phyloP scores from a whole-genome alignment of 2,329 filamentous ascomycete genomes.

The Arthrobotrys sinensis region DNA sequence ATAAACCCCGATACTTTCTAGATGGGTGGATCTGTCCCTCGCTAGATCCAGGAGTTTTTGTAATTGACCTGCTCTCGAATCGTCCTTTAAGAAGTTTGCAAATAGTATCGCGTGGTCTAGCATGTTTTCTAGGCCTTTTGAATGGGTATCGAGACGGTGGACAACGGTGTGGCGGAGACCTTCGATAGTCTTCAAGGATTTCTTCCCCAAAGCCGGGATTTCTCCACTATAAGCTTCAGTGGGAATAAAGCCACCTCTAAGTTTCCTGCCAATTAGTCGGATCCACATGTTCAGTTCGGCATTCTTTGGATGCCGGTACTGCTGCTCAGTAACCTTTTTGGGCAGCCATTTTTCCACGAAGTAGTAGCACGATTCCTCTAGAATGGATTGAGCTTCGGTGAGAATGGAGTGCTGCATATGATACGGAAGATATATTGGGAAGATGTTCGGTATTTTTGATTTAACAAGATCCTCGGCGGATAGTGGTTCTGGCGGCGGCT shows the following conservation, averaged over 20 bases:
- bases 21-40: not conserved
- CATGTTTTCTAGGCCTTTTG: constrained; percentile 16
- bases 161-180: constrained; percentile 33
- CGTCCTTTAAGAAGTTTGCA: constrained; percentile 23
- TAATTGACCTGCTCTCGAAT: not conserved
- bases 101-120: constrained; percentile 4
- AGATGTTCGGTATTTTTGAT: not conserved
- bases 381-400: constrained; percentile 25
- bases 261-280: not conserved
- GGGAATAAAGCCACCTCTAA: not conserved
- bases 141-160: constrained; percentile 15
- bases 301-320: constrained; percentile 23
- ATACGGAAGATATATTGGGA: constrained; percentile 7
- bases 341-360: constrained; percentile 29
- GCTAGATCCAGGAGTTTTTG: constrained; percentile 16
- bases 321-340: not conserved
- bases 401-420: constrained; percentile 25
- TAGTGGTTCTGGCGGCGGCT: too few species aligned
- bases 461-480: too few species aligned
- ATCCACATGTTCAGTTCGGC: constrained; percentile 40
- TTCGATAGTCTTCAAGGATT: not conserved
- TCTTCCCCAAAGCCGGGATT: not conserved
- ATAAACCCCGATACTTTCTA: constrained; percentile 14
- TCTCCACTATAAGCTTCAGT: not conserved
- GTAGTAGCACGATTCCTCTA: constrained; percentile 35